These are phyloP conservation scores for Aspergillus texensis DNA, from an alignment of 2,329 filamentous ascomycete species.

Conservation along the genomic window DNA sequence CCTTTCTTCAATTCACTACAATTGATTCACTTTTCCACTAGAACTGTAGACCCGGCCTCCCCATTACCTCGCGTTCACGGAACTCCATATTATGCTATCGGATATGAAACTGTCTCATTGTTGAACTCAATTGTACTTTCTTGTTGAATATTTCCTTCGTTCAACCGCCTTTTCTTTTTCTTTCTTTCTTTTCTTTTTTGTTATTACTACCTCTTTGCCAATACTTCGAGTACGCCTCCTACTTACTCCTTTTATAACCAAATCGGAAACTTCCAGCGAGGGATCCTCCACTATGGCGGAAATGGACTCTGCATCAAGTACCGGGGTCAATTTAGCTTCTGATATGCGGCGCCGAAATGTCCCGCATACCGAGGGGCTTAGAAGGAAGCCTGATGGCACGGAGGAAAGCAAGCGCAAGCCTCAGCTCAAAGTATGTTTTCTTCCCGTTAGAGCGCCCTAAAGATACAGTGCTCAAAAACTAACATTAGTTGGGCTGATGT, in stretches of 20 bases:
- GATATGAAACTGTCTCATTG: constrained; percentile 17
- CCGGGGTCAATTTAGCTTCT: constrained; percentile 35
- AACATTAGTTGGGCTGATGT: background rate
- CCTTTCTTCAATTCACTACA: background rate
- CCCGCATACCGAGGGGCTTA: constrained; percentile 32
- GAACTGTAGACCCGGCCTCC: background rate
- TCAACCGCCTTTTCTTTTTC: constrained; percentile 14
- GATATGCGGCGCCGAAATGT: constrained; percentile 49
- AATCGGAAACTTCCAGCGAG: background rate
- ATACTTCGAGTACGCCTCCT: background rate
- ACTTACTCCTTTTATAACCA: background rate
- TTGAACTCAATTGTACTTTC: constrained; percentile 10
- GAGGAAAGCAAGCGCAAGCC: constrained; percentile 33
- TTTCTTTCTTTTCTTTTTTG: constrained; percentile 8
- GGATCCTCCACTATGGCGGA: constrained; percentile 32
- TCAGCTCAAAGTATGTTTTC: constrained; percentile 36
- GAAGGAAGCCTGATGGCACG: constrained; percentile 21
- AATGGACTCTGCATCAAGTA: constrained; percentile 36
- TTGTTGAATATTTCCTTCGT: constrained; percentile 13
- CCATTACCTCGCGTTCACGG: constrained; percentile 7
- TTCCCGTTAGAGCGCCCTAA: background rate
- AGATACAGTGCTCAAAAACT: background rate
- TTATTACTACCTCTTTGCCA: constrained; percentile 9
- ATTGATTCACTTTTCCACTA: background rate
- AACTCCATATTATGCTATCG: constrained; percentile 11